Percentiles rank a stretch among this genome's conserved stretches.
phyloP scores from a whole-genome alignment of 2,329 filamentous ascomycete species.

The Teratosphaeria gauchensis region DNA sequence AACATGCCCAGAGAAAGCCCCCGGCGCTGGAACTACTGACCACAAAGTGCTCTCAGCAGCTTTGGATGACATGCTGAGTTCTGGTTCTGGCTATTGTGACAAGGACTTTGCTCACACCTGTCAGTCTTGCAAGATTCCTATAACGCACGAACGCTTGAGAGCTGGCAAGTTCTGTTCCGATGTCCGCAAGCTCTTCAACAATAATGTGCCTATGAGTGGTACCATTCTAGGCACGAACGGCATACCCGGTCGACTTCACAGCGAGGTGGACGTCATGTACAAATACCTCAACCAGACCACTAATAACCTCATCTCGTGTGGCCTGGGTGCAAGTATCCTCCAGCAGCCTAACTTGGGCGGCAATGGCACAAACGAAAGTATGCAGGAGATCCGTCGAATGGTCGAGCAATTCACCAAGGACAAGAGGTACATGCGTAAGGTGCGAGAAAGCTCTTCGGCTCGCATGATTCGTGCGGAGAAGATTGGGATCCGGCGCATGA shows the following conservation, averaged over 20 bases:
- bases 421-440: conserved; percentile 28
- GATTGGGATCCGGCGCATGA: conserved; percentile 53
- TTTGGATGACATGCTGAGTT: conserved; percentile 26
- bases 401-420: conserved; percentile 41
- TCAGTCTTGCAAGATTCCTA: conserved; percentile 36
- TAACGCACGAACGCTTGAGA: conserved; percentile 52
- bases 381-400: conserved; percentile 42
- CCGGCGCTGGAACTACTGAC: background rate
- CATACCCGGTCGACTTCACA: conserved; percentile 31
- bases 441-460: conserved; percentile 13
- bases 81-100: conserved; percentile 53
- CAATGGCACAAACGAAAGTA: conserved; percentile 15
- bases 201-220: conserved; percentile 53
- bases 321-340: conserved; percentile 35
- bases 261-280: conserved; percentile 10
- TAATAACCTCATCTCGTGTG: conserved; percentile 33
- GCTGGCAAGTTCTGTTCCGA: conserved; percentile 54
- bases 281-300: conserved; percentile 2
- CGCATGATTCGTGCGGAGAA: conserved; percentile 12
- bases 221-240: conserved; percentile 53
- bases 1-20: conserved; percentile 28
- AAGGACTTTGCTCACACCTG: conserved; percentile 45
- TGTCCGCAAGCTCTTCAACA: conserved; percentile 37
- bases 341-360: background rate
- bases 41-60: conserved; percentile 14